Evolutionary conservation across 345 rosid species (phyloP).

Genomic region (Stellera chamaejasme): DNA sequence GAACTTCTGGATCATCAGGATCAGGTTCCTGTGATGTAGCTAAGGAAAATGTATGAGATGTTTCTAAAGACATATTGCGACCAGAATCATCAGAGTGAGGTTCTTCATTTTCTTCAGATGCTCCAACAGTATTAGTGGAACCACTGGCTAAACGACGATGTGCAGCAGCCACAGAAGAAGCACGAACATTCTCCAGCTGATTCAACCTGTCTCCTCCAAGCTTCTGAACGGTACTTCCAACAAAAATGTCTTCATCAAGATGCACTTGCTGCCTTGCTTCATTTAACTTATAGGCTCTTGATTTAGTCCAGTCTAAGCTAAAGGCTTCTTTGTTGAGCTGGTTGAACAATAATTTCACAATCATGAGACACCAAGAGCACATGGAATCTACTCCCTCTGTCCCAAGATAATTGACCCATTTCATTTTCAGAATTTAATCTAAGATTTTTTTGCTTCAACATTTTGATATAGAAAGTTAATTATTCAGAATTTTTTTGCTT

Average conservation of each 20-base stretch:
- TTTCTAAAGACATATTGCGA: slow-evolving; percentile 11
- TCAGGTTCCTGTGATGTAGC: slow-evolving; percentile 11
- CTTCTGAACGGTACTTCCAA: slow-evolving; percentile 35
- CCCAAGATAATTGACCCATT: too few species aligned
- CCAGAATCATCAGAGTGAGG: slow-evolving; percentile 59
- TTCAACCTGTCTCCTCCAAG: slow-evolving; percentile 61
- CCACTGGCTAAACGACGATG: slow-evolving; percentile 42
- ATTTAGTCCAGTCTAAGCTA: slow-evolving; percentile 88
- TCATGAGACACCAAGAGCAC: too few species aligned
- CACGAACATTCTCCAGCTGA: slow-evolving; percentile 57
- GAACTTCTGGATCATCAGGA: slow-evolving; percentile 28
- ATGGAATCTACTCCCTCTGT: too few species aligned
- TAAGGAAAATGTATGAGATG: slow-evolving; percentile 4
- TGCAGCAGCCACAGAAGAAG: slow-evolving; percentile 86
- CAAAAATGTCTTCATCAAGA: slow-evolving; percentile 32
- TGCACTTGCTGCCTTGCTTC: slow-evolving; percentile 24
- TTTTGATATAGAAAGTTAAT: too few species aligned
- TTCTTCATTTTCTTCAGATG: slow-evolving; percentile 37
- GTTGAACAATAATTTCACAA: not conserved
- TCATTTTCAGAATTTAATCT: too few species aligned
- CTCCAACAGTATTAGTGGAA: slow-evolving; percentile 15
- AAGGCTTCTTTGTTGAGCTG: slow-evolving; percentile 87
- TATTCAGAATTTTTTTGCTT: too few species aligned
- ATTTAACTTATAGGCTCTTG: slow-evolving; percentile 58
- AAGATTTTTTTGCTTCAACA: too few species aligned